phyloP scores from a whole-genome alignment of 257 asterid genomes.

The Forsythia suspensa region DNA sequence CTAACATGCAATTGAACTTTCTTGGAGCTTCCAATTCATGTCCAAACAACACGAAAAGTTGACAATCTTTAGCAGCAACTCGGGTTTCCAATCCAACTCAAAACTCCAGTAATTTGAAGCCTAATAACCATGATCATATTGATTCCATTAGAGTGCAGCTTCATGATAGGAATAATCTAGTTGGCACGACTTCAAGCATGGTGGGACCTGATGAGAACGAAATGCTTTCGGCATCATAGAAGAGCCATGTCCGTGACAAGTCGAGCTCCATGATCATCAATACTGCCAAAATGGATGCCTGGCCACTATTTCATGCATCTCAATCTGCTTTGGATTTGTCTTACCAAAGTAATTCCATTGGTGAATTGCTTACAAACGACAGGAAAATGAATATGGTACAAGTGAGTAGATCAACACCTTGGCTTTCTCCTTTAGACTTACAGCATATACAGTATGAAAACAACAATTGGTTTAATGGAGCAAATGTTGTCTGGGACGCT shows the following conservation, averaged over 20 bases:
- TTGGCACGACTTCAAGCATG: conserved; percentile 5
- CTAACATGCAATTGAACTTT: not conserved
- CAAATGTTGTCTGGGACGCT: conserved; percentile 54
- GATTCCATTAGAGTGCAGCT: not conserved
- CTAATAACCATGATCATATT: not conserved
- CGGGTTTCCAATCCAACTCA: not conserved
- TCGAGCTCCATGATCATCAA: not conserved
- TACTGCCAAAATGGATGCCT: conserved; percentile 25
- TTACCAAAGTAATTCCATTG: conserved; percentile 35
- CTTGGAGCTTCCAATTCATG: not conserved
- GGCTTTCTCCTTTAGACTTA: conserved; percentile 37
- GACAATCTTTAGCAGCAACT: not conserved
- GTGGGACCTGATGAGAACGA: conserved; percentile 28
- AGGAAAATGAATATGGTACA: conserved; percentile 32
- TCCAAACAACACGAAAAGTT: not conserved
- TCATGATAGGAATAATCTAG: not conserved
- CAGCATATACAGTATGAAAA: conserved; percentile 47
- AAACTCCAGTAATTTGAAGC: not conserved
- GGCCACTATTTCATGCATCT: conserved; percentile 30
- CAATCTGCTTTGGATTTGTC: conserved; percentile 25
- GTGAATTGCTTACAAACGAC: conserved; percentile 34
- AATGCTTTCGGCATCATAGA: conserved; percentile 24
- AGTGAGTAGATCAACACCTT: conserved; percentile 24
- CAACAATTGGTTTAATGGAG: conserved; percentile 41
- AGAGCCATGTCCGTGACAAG: conserved; percentile 30